These are phyloP conservation scores for Kregervanrija fluxuum DNA, from an alignment of 805 yeast genomes.

Conservation along the genomic window DNA sequence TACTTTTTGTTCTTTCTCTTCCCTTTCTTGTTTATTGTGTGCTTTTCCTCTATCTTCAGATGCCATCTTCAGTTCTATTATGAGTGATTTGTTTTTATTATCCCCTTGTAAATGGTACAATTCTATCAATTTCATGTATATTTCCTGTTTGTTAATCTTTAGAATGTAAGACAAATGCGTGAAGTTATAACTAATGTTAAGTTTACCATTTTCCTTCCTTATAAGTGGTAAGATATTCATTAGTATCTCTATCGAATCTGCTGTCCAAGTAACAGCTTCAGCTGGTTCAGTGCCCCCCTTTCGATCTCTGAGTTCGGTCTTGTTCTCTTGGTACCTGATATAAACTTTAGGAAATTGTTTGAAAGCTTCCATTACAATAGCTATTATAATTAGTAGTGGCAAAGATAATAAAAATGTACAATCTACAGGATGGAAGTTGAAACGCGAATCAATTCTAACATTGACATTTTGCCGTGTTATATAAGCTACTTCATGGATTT, in stretches of 20 bases:
- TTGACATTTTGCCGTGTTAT: too few species aligned
- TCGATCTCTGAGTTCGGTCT: too few species aligned
- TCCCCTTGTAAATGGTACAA: constrained; percentile 8
- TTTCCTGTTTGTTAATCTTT: constrained; percentile 7
- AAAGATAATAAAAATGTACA: too few species aligned
- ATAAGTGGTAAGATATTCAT: constrained; percentile 11
- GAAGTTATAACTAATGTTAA: constrained; percentile 16
- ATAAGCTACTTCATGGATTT: too few species aligned
- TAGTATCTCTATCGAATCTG: constrained; percentile 8
- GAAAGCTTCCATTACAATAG: too few species aligned
- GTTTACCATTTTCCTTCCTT: constrained; percentile 11
- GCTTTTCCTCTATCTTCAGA: background rate
- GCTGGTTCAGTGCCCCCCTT: too few species aligned
- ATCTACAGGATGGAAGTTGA: too few species aligned
- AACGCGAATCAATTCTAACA: too few species aligned
- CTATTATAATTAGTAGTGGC: too few species aligned
- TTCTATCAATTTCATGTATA: constrained; percentile 21
- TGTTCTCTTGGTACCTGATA: too few species aligned
- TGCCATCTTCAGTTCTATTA: background rate
- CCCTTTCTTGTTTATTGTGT: background rate
- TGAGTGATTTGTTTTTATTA: background rate
- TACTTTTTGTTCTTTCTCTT: background rate
- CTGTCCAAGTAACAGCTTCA: constrained; percentile 12
- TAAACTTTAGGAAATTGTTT: too few species aligned
- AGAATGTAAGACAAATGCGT: constrained; percentile 12